Percentiles rank a stretch among this genome's conserved stretches.
Evolutionary conservation across 2,329 filamentous ascomycete species (phyloP).

Genomic region (Aspergillus pseudoglaucus): DNA sequence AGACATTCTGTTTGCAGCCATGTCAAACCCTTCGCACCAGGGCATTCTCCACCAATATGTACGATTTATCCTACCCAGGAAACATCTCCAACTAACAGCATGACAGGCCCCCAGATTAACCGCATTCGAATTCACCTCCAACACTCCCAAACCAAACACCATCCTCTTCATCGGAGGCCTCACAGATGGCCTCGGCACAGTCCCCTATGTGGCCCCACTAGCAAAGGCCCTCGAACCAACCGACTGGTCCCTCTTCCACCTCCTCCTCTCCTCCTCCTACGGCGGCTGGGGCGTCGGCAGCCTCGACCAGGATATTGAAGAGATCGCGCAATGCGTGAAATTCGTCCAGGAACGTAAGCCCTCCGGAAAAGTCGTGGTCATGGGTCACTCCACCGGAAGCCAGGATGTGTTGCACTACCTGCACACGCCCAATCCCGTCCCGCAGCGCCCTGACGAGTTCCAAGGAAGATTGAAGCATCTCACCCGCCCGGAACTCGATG

Average conservation of each 20-base stretch:
- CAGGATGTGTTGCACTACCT: slow-evolving; percentile 64
- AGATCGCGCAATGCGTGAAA: slow-evolving; percentile 46
- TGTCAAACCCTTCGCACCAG: slow-evolving; percentile 15
- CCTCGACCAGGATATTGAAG: slow-evolving; percentile 48
- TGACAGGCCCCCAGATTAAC: slow-evolving; percentile 33
- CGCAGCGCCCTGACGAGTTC: slow-evolving; percentile 18
- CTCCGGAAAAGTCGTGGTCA: slow-evolving; percentile 53
- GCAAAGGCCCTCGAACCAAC: slow-evolving; percentile 43
- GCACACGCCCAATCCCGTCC: slow-evolving; percentile 35
- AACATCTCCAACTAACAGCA: slow-evolving; percentile 2
- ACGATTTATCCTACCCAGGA: slow-evolving; percentile 1
- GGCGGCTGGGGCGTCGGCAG: slow-evolving; percentile 49
- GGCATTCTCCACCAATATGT: slow-evolving; percentile 35
- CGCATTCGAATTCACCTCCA: slow-evolving; percentile 35
- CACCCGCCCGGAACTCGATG: slow-evolving; percentile 55
- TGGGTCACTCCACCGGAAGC: slow-evolving; percentile 65
- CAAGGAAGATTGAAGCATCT: slow-evolving; percentile 23
- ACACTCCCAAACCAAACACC: slow-evolving; percentile 37
- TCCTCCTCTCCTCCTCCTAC: slow-evolving; percentile 48
- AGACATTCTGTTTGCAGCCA: background rate
- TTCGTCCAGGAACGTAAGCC: slow-evolving; percentile 42
- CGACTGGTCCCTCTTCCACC: slow-evolving; percentile 48
- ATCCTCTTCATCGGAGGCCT: slow-evolving; percentile 56
- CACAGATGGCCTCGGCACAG: slow-evolving; percentile 51
- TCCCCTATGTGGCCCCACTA: slow-evolving; percentile 48